Percentiles rank a stretch among this genome's conserved stretches.
These are phyloP conservation scores for Globisporangium paddicum DNA, from an alignment of 352 stramenopile species.

Conservation along the genomic window DNA sequence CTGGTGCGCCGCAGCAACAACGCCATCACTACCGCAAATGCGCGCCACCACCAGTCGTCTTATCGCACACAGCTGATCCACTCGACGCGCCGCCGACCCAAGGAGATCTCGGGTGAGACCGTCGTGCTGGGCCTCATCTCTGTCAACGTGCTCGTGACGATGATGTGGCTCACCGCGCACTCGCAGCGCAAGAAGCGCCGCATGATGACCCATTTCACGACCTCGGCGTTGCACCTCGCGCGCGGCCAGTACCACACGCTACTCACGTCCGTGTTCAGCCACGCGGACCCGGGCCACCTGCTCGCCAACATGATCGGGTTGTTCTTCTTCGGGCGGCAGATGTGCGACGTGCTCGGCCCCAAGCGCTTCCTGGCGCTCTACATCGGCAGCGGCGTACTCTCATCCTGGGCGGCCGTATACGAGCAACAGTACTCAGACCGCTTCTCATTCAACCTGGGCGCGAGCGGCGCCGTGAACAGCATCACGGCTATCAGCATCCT, in stretches of 20 bases:
- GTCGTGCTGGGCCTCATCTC: constrained; percentile 53
- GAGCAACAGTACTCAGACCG: constrained; percentile 47
- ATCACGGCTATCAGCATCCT: constrained; percentile 73
- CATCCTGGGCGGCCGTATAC: constrained; percentile 49
- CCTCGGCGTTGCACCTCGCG: constrained; percentile 55
- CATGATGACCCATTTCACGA: constrained; percentile 78
- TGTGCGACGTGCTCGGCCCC: constrained; percentile 60
- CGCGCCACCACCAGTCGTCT: constrained; percentile 4
- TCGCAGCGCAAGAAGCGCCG: constrained; percentile 35
- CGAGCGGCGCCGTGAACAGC: constrained; percentile 73
- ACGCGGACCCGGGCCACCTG: constrained; percentile 50
- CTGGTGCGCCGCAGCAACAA: background rate
- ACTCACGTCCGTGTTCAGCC: constrained; percentile 69
- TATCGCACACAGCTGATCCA: constrained; percentile 14
- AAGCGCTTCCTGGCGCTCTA: constrained; percentile 73
- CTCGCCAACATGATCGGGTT: constrained; percentile 71
- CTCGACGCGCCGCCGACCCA: background rate
- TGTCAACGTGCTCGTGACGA: constrained; percentile 48
- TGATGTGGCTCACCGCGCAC: constrained; percentile 57
- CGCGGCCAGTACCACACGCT: constrained; percentile 71
- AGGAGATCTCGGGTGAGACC: constrained; percentile 23
- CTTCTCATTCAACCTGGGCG: constrained; percentile 54
- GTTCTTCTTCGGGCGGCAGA: constrained; percentile 71
- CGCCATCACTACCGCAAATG: background rate
- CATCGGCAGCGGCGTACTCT: constrained; percentile 63